A percentile compares a stretch with the other conserved stretches of the same genome.
Conservation (phyloP, 2,329 filamentous ascomycete species). For the Fusarium bactridioides region DNA sequence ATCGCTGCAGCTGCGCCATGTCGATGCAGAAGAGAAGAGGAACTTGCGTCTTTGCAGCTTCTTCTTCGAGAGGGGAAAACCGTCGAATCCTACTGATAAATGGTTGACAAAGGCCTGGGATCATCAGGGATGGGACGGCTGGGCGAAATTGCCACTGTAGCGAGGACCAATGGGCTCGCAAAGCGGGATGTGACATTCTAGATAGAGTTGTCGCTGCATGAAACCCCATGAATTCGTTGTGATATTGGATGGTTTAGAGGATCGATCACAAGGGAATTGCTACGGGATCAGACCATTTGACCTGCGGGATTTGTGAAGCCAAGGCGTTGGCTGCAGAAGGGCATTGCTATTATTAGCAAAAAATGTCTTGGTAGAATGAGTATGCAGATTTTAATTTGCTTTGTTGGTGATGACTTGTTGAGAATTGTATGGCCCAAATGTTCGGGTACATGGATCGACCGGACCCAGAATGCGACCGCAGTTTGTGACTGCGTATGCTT, state of each 20-base stretch:
- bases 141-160: background rate
- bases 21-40: background rate
- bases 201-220: constrained; percentile 22
- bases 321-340: background rate
- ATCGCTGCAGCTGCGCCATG: constrained; percentile 3
- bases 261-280: background rate
- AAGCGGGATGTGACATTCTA: constrained; percentile 15
- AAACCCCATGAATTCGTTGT: background rate
- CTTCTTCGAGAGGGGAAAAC: background rate
- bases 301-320: background rate
- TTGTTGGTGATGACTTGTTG: background rate
- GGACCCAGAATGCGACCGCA: constrained; percentile 8
- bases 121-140: background rate
- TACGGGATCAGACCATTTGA: background rate
- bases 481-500: background rate
- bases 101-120: background rate
- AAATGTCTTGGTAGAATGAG: background rate
- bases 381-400: background rate
- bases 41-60: background rate
- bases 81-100: background rate
- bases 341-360: constrained; percentile 13
- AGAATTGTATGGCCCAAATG: background rate
- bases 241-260: background rate
- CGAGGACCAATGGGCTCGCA: background rate
- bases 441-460: constrained; percentile 3